Evolutionary conservation across 1,284 basidiomycete genomes (phyloP).

Genomic region (Cutaneotrichosporon sp.): DNA sequence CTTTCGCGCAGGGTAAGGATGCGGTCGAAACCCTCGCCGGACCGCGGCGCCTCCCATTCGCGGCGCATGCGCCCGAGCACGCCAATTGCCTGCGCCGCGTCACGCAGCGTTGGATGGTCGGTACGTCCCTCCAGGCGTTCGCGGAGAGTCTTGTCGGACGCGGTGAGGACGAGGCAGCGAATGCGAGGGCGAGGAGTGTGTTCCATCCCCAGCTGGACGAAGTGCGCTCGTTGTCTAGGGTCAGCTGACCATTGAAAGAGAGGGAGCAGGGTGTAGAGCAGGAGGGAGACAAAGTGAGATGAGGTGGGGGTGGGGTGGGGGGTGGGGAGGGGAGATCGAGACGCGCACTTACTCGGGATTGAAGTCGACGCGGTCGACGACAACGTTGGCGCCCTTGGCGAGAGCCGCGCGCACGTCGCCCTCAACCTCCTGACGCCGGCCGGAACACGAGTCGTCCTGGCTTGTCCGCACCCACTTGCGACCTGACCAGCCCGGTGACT

Average conservation of each 20-base stretch:
- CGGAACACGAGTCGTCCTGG: slow-evolving; percentile 49
- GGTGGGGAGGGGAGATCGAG: too few species aligned
- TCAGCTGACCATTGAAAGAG: too few species aligned
- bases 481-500: background rate
- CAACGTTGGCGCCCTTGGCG: slow-evolving; percentile 41
- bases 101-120: slow-evolving; percentile 48
- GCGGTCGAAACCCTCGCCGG: slow-evolving; percentile 20
- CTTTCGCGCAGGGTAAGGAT: slow-evolving; percentile 11
- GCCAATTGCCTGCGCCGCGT: slow-evolving; percentile 37
- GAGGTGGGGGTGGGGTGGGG: too few species aligned
- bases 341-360: slow-evolving; percentile 40
- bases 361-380: slow-evolving; percentile 51
- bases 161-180: slow-evolving; percentile 30
- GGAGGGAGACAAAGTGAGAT: too few species aligned
- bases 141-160: slow-evolving; percentile 33
- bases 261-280: too few species aligned
- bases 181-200: slow-evolving; percentile 23
- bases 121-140: slow-evolving; percentile 33
- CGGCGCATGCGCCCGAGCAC: slow-evolving; percentile 44
- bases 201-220: slow-evolving; percentile 37
- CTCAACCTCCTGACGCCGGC: slow-evolving; percentile 48
- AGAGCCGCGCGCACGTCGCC: slow-evolving; percentile 34
- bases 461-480: slow-evolving; percentile 46
- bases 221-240: slow-evolving; percentile 50
- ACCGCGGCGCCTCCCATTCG: slow-evolving; percentile 33